These are phyloP conservation scores for Sphaerulina vaccinii DNA, from an alignment of 2,329 filamentous ascomycete genomes.

Conservation along the genomic window DNA sequence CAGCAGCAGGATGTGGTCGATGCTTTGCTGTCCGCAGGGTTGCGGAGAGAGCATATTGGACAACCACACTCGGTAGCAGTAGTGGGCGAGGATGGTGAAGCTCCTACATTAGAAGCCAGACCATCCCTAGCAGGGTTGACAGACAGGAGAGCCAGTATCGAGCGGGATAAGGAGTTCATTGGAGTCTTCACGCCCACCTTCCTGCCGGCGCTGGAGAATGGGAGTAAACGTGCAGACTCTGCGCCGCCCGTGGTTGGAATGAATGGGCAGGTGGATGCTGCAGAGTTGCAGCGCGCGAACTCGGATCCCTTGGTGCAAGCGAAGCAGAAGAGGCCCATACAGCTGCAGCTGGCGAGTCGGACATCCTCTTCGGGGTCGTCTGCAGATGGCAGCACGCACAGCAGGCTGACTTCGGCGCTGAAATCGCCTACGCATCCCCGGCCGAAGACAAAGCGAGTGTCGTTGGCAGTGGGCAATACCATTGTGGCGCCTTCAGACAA, in stretches of 20 bases:
- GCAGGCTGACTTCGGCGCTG: slow-evolving; percentile 36
- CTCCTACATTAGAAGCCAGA: slow-evolving; percentile 18
- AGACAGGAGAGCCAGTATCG: slow-evolving; percentile 28
- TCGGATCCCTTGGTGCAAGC: slow-evolving; percentile 33
- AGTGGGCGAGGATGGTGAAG: slow-evolving; percentile 17
- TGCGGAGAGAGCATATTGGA: slow-evolving; percentile 24
- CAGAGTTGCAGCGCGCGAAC: slow-evolving; percentile 25
- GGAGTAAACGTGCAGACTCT: slow-evolving; percentile 26
- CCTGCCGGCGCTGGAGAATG: slow-evolving; percentile 35
- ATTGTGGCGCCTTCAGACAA: slow-evolving; percentile 40
- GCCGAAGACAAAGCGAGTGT: slow-evolving; percentile 37
- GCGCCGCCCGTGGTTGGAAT: slow-evolving; percentile 23
- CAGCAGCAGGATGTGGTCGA: slow-evolving; percentile 26
- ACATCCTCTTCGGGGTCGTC: slow-evolving; percentile 40
- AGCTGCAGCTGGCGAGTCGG: slow-evolving; percentile 33
- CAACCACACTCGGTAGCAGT: slow-evolving; percentile 22
- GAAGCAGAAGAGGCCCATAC: slow-evolving; percentile 33
- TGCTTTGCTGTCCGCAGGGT: slow-evolving; percentile 26
- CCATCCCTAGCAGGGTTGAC: slow-evolving; percentile 25
- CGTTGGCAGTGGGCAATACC: slow-evolving; percentile 37
- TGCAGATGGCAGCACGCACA: slow-evolving; percentile 31
- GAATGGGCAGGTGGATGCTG: neutral
- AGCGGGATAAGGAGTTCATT: slow-evolving; percentile 37
- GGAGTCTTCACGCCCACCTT: slow-evolving; percentile 40
- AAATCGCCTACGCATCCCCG: slow-evolving; percentile 34